These are phyloP conservation scores for Ceratobasidium sp. DNA, from an alignment of 1,284 basidiomycete species.

Conservation along the genomic window DNA sequence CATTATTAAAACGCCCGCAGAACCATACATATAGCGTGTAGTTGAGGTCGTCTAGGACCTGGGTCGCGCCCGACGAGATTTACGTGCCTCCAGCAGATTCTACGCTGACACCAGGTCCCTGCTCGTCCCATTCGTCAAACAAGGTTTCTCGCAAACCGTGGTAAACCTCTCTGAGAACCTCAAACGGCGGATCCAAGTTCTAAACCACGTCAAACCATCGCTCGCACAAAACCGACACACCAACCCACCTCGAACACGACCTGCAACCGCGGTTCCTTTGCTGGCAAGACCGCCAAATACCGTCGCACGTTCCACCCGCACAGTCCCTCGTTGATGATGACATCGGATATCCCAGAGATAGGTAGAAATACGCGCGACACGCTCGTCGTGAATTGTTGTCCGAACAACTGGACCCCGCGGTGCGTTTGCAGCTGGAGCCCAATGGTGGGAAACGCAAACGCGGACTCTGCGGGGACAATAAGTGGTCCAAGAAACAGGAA, in stretches of 20 bases:
- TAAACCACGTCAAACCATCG: constrained; percentile 51
- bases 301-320: constrained; percentile 74
- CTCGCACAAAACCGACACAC: background rate
- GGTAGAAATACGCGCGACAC: constrained; percentile 70
- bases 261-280: constrained; percentile 47
- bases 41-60: too few species aligned
- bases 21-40: too few species aligned
- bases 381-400: constrained; percentile 59
- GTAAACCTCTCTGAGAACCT: constrained; percentile 69
- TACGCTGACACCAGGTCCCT: background rate
- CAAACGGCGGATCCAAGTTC: constrained; percentile 72
- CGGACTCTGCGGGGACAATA: constrained; percentile 64
- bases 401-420: constrained; percentile 59
- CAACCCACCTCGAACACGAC: constrained; percentile 63
- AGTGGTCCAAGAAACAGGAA: background rate
- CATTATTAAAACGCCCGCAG: too few species aligned
- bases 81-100: background rate
- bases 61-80: too few species aligned
- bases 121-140: constrained; percentile 38
- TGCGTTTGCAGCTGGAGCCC: constrained; percentile 78
- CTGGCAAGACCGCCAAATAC: constrained; percentile 67
- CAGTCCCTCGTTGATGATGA: constrained; percentile 78
- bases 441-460: constrained; percentile 70
- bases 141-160: constrained; percentile 49
- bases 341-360: constrained; percentile 63